Conservation (phyloP, 2,329 filamentous ascomycete genomes). For the Colletotrichum higginsianum region DNA sequence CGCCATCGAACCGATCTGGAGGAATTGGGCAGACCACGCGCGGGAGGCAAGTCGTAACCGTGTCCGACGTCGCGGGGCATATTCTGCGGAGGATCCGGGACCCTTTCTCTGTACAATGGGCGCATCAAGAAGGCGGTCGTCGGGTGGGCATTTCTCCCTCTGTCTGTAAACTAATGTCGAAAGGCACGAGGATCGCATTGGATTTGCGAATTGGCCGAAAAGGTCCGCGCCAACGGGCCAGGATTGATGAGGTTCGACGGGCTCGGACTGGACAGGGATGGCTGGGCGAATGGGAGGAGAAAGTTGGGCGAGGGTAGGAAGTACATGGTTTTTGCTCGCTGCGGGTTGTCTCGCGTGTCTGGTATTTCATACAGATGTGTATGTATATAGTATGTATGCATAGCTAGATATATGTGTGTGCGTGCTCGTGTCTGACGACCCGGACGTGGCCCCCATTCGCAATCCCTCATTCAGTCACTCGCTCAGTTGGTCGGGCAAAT, state of each 20-base stretch:
- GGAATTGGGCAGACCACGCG: background rate
- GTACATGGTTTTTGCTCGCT: slow-evolving; percentile 23
- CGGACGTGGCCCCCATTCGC: background rate
- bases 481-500: slow-evolving; percentile 11
- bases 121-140: background rate
- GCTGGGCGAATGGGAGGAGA: slow-evolving; percentile 50
- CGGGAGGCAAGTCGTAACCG: slow-evolving; percentile 31
- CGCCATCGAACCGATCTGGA: slow-evolving; percentile 23
- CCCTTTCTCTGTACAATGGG: background rate
- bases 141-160: background rate
- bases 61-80: slow-evolving; percentile 20
- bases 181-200: slow-evolving; percentile 8
- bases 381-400: background rate
- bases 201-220: slow-evolving; percentile 19
- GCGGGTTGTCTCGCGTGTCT: slow-evolving; percentile 4
- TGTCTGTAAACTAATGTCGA: slow-evolving; percentile 13
- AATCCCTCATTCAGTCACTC: background rate
- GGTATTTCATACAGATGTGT: background rate
- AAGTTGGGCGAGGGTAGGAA: slow-evolving; percentile 13
- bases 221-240: slow-evolving; percentile 18
- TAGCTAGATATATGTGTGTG: background rate
- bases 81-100: slow-evolving; percentile 17
- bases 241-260: slow-evolving; percentile 40
- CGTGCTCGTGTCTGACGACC: slow-evolving; percentile 7
- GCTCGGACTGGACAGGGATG: slow-evolving; percentile 36